Evolutionary conservation across 169 alveolate genomes (phyloP), one percentile per base, ranked within the genome.

Genomic region (Plasmodium yoelii): DNA sequence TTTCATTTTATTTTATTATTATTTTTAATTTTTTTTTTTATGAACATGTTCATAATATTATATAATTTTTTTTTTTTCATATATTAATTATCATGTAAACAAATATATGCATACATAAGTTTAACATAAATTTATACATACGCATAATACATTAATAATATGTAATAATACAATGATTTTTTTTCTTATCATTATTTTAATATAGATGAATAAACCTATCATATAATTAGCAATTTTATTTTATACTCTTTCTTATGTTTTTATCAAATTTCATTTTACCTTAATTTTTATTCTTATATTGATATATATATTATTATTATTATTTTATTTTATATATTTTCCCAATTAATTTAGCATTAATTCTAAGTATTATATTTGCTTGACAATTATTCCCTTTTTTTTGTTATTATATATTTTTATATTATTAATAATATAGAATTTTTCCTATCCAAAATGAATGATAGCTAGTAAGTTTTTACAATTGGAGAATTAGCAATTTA

Each of bases 401-500:
- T 71, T 53, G 49, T 71, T 71, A 49, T 71, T 71, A 9, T 24
- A 51, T 53, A 13, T 71, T 71, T 71, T 71, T 34, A 34, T 28
- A 24, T 63, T 26, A 2, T 73, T 60, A 55, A 53, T 42, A 56
- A 28, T 73, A 73, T 73, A 73, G 87, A 73, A 56, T n/a, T 39
- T 73, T 34, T n/a, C 72, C 24, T 10, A 73, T 56, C 59, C 64
- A 73, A 73, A 73, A 73, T 73, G 87, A 73, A 73, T 57, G 87
- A 73, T 57, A 73, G 87, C 72, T 73, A 73, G 87, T 73, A 73
- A 2, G 87, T 73, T 59, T 73, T 73, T 70, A 13, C 44, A 61
- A 22, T 19, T 61, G 13, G 13, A 61, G 49, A 10, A 61, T 61
- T 61, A 6, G 0, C 2, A 19, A 28, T 57, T 9, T 57, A 19